Evolutionary conservation across 1,139 yeast genomes (phyloP).

Genomic region (Geotrichum europaeum): DNA sequence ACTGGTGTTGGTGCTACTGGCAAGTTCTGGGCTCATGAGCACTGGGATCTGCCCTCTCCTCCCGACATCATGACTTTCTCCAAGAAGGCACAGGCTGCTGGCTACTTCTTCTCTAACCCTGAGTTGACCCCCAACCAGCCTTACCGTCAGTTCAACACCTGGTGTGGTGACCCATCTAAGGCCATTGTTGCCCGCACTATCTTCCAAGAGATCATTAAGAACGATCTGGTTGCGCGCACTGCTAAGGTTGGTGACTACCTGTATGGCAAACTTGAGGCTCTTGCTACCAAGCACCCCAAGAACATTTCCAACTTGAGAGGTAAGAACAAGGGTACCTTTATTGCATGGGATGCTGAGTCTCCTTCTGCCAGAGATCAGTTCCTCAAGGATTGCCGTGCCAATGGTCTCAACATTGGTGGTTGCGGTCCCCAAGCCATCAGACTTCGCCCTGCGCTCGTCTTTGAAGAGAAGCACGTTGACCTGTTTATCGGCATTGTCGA

Average conservation of each 20-base stretch:
- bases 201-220: constrained; percentile 54
- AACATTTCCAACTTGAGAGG: constrained; percentile 60
- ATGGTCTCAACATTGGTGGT: constrained; percentile 74
- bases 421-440: constrained; percentile 71
- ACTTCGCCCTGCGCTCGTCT: constrained; percentile 69
- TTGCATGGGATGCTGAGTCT: constrained; percentile 65
- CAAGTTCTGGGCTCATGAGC: constrained; percentile 80
- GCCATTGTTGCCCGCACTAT: constrained; percentile 67
- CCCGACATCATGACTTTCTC: constrained; percentile 82
- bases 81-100: constrained; percentile 82
- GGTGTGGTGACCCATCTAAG: constrained; percentile 88
- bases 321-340: constrained; percentile 65
- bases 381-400: constrained; percentile 48
- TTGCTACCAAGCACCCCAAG: constrained; percentile 49
- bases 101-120: constrained; percentile 69
- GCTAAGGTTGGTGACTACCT: constrained; percentile 59
- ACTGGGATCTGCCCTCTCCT: constrained; percentile 63
- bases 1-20: constrained; percentile 89
- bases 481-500: constrained; percentile 42
- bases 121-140: constrained; percentile 64
- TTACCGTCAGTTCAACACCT: constrained; percentile 82
- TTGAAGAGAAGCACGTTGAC: constrained; percentile 73
- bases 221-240: constrained; percentile 52
- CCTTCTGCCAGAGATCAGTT: constrained; percentile 54
- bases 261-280: constrained; percentile 45